Evolutionary conservation across 306 rosid genomes (phyloP).

Genomic region (Quercus gilva): DNA sequence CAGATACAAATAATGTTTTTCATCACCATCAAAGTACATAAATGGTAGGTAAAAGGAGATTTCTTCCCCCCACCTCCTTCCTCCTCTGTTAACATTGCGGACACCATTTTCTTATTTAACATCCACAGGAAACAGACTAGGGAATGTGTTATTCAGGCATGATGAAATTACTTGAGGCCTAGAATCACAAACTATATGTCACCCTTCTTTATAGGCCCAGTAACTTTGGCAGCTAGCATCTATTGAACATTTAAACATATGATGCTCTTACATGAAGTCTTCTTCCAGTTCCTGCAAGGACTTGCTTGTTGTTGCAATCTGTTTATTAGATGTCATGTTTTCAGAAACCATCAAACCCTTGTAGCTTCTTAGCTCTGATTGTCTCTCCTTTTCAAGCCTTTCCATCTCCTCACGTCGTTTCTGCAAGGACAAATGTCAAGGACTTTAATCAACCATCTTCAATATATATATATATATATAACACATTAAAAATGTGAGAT

Average conservation of each 20-base stretch:
- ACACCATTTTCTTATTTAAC: constrained; percentile 23
- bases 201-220: constrained; percentile 2
- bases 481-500: background rate
- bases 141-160: constrained; percentile 26
- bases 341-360: constrained; percentile 93
- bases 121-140: constrained; percentile 3
- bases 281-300: constrained; percentile 94
- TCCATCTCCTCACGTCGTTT: constrained; percentile 91
- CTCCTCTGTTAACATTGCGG: constrained; percentile 14
- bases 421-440: constrained; percentile 33
- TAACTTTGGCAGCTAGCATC: background rate
- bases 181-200: constrained; percentile 30
- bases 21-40: constrained; percentile 28
- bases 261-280: constrained; percentile 74
- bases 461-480: background rate
- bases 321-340: constrained; percentile 92
- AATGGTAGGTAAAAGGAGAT: constrained; percentile 11
- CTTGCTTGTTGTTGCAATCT: constrained; percentile 73
- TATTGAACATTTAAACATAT: background rate
- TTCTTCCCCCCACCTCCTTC: background rate
- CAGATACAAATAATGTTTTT: constrained; percentile 13
- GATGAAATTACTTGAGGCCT: background rate
- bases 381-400: constrained; percentile 85
- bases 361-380: constrained; percentile 86
- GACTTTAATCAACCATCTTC: background rate